Base-by-base conservation (phyloP, 1,284 basidiomycete genomes). In the Naganishia albida region DNA sequence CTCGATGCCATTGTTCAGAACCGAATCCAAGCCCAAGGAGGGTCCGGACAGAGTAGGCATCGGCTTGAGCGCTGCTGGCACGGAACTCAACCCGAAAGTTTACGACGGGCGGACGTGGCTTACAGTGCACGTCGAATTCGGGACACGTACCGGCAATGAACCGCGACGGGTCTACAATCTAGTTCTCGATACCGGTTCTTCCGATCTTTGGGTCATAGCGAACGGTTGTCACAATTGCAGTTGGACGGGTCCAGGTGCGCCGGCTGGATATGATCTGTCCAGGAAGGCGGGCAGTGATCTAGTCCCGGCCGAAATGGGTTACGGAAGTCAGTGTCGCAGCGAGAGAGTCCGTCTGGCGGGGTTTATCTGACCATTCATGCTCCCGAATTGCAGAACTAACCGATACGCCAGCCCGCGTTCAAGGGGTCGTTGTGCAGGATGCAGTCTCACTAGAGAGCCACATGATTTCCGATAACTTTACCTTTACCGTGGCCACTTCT, bases 41-140 rank as follows among this genome's bases (percentile, higher is more conserved):
- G 25, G 25, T 10, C 42, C 54, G 13, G 25, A 16, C 26, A 13
- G 15, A 13, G 39, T 13, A 6, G 42, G 42, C n/a, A 2, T 56
- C 8, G 28, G 15, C 18, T 18, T 44, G 26, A 28, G 23, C 20
- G 54, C 54, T 12, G n/a, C 18, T n/a, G 54, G 18, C 42, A n/a
- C 25, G 18, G 54, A 56, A 28, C 39, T 56, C 26, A 25, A 25
- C 18, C 42, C 39, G 10, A 13, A 20, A 18, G 40, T 56, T 7
- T 43, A 26, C 40, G 54, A 56, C 43, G 25, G 39, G 28, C 42
- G 25, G 23, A 44, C 20, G n/a, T 56, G 54, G 54, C 43, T 56
- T 28, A 56, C 54, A 4, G 43, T 56, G 25, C 26, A 56, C 43
- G 54, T 56, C 25, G 43, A 25, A 4, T 56, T 56, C 26, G 54